phyloP scores from a whole-genome alignment of 768 basidiomycete species.

The Termitomyces sp. region DNA sequence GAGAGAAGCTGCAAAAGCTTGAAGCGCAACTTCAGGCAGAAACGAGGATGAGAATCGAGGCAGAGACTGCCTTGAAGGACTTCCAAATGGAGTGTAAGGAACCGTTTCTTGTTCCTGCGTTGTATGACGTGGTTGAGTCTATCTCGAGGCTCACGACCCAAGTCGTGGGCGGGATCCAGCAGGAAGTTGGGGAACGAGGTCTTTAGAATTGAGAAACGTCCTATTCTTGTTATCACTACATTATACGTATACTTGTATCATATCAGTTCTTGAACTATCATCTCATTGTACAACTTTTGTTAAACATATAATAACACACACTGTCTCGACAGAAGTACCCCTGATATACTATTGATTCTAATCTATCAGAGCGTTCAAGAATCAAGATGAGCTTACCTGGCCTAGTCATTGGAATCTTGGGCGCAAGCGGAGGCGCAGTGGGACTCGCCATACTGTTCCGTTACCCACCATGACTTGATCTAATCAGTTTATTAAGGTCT shows the following conservation, averaged over 20 bases:
- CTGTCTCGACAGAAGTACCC: no score
- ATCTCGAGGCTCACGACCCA: conserved; percentile 44
- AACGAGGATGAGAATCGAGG: conserved; percentile 32
- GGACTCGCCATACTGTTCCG: no score
- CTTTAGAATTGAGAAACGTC: neutral
- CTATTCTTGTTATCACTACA: neutral
- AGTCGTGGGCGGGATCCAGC: conserved; percentile 16
- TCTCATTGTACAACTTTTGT: neutral
- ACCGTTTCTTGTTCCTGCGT: conserved; percentile 56
- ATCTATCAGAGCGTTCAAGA: no score
- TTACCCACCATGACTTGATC: no score
- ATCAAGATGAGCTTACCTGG: no score
- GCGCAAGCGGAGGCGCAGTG: no score
- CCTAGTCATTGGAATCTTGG: no score
- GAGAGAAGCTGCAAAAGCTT: conserved; percentile 24
- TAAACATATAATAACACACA: no score
- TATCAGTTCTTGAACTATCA: neutral
- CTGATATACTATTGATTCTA: no score
- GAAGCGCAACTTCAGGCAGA: conserved; percentile 36
- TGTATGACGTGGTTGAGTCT: conserved; percentile 50
- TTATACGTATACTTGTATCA: neutral
- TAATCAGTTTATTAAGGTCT: no score
- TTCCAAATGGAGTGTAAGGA: conserved; percentile 45
- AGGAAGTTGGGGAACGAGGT: neutral
- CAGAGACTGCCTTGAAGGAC: conserved; percentile 43